Evolutionary conservation across 2,329 filamentous ascomycete genomes (phyloP).

Genomic region (Alternaria triticina): DNA sequence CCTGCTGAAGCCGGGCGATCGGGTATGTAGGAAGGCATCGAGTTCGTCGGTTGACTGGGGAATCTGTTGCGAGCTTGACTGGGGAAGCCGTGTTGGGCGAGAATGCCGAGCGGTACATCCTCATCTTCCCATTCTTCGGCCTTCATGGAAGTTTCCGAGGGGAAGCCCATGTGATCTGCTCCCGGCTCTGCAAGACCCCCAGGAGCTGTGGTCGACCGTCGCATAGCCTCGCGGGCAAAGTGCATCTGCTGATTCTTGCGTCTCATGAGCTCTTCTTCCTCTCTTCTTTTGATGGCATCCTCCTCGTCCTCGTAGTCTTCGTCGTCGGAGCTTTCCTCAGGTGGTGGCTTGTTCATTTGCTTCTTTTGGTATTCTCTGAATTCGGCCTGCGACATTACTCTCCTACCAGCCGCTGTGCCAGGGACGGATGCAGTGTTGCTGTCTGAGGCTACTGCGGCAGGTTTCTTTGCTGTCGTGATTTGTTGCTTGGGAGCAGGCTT

Average conservation of each 20-base stretch:
- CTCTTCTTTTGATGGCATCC: constrained; percentile 41
- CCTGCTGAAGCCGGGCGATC: constrained; percentile 46
- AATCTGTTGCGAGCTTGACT: constrained; percentile 31
- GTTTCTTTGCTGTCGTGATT: constrained; percentile 5
- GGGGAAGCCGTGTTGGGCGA: constrained; percentile 47
- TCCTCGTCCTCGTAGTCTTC: constrained; percentile 49
- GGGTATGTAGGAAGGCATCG: constrained; percentile 43
- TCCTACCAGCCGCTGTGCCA: constrained; percentile 18
- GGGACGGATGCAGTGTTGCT: constrained; percentile 17
- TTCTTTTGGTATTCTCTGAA: constrained; percentile 40
- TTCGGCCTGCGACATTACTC: constrained; percentile 45
- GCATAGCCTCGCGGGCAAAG: constrained; percentile 43
- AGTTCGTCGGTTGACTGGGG: constrained; percentile 38
- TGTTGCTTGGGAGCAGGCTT: constrained; percentile 17
- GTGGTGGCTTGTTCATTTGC: constrained; percentile 30
- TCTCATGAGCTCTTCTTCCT: constrained; percentile 41
- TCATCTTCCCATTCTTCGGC: constrained; percentile 49
- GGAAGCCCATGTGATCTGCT: constrained; percentile 39
- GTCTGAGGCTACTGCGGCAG: constrained; percentile 13
- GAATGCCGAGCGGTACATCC: constrained; percentile 48
- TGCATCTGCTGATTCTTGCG: constrained; percentile 45
- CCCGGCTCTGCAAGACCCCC: constrained; percentile 21
- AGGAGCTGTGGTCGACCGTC: constrained; percentile 43
- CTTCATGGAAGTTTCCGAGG: constrained; percentile 44
- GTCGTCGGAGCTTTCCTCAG: constrained; percentile 38